Evolutionary conservation across 2,329 filamentous ascomycete species (phyloP).

Genomic region (Hypomyces rosellus): DNA sequence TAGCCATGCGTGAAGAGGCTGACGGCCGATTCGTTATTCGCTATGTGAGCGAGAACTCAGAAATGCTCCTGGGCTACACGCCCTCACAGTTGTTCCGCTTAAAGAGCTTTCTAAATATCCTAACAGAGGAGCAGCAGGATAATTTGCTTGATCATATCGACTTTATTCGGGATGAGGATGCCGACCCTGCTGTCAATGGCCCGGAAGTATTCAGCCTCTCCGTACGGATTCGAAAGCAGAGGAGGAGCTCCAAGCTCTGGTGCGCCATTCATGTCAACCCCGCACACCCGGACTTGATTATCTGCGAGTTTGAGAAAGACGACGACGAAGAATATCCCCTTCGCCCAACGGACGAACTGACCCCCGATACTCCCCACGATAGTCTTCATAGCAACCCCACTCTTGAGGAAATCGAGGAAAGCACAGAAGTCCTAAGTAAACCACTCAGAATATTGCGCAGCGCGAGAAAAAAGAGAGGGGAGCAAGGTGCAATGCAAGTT

Average conservation of each 20-base stretch:
- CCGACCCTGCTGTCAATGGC: conserved; percentile 67
- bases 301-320: conserved; percentile 86
- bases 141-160: conserved; percentile 81
- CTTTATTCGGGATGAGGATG: conserved; percentile 77
- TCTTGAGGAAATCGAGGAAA: conserved; percentile 65
- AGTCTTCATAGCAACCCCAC: conserved; percentile 69
- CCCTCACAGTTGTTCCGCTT: conserved; percentile 70
- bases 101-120: conserved; percentile 72
- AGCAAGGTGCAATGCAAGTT: conserved; percentile 80
- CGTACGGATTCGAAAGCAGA: conserved; percentile 50
- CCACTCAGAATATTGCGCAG: conserved; percentile 71
- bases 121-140: conserved; percentile 77
- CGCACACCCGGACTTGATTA: conserved; percentile 60
- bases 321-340: conserved; percentile 66
- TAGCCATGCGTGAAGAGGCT: conserved; percentile 65
- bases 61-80: conserved; percentile 66
- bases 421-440: conserved; percentile 68
- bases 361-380: conserved; percentile 61
- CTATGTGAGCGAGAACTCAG: conserved; percentile 76
- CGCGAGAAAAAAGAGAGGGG: conserved; percentile 67
- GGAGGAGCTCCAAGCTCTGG: conserved; percentile 66
- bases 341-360: conserved; percentile 53
- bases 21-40: conserved; percentile 64
- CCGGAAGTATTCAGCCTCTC: conserved; percentile 82
- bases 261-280: conserved; percentile 77